Percentiles rank a stretch among this genome's conserved stretches.
phyloP scores from a whole-genome alignment of 768 basidiomycete species.

The Trametes meyenii region DNA sequence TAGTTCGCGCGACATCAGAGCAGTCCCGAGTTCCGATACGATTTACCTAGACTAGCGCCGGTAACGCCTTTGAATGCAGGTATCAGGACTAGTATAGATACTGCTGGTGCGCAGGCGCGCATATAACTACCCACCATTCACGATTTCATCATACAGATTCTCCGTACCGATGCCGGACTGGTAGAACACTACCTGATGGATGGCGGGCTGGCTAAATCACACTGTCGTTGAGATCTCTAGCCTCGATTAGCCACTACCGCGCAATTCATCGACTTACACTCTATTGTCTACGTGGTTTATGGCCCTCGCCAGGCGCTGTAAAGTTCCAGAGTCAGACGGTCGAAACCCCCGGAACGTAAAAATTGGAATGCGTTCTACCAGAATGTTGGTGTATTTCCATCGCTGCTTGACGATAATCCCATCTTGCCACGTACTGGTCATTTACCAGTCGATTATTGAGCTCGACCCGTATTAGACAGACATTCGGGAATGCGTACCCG shows the following conservation, averaged over 20 bases:
- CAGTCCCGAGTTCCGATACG: too few relatives aligned
- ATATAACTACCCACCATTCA: constrained; percentile 51
- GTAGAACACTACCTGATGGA: constrained; percentile 38
- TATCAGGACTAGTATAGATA: neutral
- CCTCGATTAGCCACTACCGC: neutral
- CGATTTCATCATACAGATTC: constrained; percentile 55
- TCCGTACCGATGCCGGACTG: constrained; percentile 54
- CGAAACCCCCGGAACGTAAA: too few relatives aligned
- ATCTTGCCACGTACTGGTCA: constrained; percentile 71
- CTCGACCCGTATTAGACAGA: neutral
- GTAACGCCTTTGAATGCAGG: constrained; percentile 54
- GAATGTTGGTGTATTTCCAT: constrained; percentile 38
- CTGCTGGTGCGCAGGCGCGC: neutral
- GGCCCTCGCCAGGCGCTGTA: constrained; percentile 35
- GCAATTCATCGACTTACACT: constrained; percentile 23
- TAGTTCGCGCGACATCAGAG: too few relatives aligned
- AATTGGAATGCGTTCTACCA: constrained; percentile 25
- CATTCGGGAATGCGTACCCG: constrained; percentile 50
- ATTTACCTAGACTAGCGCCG: constrained; percentile 60
- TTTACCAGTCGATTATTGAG: neutral
- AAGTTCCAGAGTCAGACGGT: neutral
- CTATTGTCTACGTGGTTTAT: constrained; percentile 37
- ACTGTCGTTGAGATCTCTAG: neutral
- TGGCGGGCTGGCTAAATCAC: constrained; percentile 26
- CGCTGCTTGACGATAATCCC: constrained; percentile 37